Evolutionary conservation across 306 rosid genomes (phyloP).

Genomic region (Prunus armeniaca): DNA sequence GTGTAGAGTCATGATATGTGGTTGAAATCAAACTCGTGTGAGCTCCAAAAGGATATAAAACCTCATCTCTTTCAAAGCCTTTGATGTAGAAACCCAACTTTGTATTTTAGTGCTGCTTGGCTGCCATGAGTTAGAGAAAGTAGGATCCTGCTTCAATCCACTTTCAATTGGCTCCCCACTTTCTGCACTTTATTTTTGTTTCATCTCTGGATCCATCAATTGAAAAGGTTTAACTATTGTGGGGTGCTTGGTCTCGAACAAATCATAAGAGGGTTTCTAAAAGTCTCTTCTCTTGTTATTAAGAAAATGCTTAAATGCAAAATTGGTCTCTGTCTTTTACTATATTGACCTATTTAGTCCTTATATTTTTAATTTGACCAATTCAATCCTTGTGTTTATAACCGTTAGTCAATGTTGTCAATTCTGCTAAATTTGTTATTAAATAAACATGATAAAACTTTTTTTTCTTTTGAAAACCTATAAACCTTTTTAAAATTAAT

Average conservation of each 20-base stretch:
- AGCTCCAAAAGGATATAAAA: neutral
- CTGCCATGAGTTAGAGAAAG: neutral
- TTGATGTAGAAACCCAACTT: neutral
- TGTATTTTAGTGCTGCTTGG: neutral
- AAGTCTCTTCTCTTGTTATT: neutral
- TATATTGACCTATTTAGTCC: too few relatives aligned
- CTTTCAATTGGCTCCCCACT: neutral
- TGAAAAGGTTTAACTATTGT: too few relatives aligned
- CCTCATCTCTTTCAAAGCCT: neutral
- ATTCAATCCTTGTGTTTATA: too few relatives aligned
- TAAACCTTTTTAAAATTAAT: too few relatives aligned
- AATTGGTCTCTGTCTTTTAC: too few relatives aligned
- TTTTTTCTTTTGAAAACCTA: too few relatives aligned
- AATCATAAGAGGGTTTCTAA: neutral
- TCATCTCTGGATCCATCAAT: neutral
- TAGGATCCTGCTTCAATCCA: neutral
- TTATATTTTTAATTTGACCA: too few relatives aligned
- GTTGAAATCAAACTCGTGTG: slow-evolving; percentile 3
- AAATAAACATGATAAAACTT: too few relatives aligned
- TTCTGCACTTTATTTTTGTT: neutral
- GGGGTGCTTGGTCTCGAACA: neutral
- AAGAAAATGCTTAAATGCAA: neutral
- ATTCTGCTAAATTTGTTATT: too few relatives aligned
- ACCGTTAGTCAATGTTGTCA: rapidly evolving
- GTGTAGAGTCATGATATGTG: neutral